These are phyloP conservation scores for Pascua guehoae DNA, from an alignment of 1,284 basidiomycete genomes.

Conservation along the genomic window DNA sequence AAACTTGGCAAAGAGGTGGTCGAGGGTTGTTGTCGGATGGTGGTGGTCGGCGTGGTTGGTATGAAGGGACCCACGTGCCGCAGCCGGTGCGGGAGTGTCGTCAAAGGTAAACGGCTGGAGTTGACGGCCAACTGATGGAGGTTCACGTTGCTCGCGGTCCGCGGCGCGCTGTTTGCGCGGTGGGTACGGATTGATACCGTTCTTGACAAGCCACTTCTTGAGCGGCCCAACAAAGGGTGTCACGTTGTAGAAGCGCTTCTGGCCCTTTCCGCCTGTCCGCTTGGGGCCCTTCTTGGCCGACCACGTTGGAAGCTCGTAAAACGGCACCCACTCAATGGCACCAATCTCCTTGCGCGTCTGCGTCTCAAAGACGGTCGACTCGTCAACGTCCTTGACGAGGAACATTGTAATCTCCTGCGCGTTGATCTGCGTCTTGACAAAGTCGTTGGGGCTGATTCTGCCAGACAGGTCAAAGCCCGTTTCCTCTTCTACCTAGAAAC, in stretches of 20 bases:
- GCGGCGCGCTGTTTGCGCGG: constrained; percentile 2
- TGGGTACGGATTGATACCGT: constrained; percentile 29
- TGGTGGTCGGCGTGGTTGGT: not conserved
- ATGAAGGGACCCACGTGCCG: not conserved
- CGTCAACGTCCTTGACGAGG: constrained; percentile 85
- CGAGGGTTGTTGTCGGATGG: constrained; percentile 26
- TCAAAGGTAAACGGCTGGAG: constrained; percentile 40
- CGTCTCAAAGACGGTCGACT: constrained; percentile 85
- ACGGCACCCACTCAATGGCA: constrained; percentile 93
- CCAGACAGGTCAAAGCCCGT: constrained; percentile 82
- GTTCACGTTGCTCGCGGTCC: not conserved
- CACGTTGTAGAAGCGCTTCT: constrained; percentile 87
- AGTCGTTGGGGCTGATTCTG: constrained; percentile 65
- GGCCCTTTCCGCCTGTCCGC: constrained; percentile 43
- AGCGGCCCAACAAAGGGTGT: constrained; percentile 80
- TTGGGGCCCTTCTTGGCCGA: constrained; percentile 64
- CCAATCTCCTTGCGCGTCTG: constrained; percentile 98
- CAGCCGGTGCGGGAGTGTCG: constrained; percentile 10
- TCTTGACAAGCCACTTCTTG: constrained; percentile 36
- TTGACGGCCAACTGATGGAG: constrained; percentile 16
- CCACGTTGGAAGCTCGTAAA: constrained; percentile 91
- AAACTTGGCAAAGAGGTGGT: constrained; percentile 39
- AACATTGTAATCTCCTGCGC: constrained; percentile 88
- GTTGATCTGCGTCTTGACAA: constrained; percentile 81
- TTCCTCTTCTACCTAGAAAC: constrained; percentile 77